Base-by-base conservation (phyloP, 441 rosid species). In the Brassica hybrid region DNA sequence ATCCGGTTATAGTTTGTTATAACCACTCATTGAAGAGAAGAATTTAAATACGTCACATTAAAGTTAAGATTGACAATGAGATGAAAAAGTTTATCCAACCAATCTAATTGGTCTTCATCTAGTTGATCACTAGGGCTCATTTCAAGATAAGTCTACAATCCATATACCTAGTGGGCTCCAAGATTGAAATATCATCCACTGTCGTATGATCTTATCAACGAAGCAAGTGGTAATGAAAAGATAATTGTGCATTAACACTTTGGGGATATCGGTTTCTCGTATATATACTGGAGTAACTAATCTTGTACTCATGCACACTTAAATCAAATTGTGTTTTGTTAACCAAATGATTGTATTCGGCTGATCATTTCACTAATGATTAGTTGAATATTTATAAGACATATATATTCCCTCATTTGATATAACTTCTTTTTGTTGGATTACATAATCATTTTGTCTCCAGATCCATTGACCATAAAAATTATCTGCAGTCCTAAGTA, bases 41-140 rank as follows among this genome's bases (percentile, higher is more conserved):
- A 79, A 79, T 73, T 79, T 68, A 41, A 62, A 79, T 62, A 79
- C 82, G 78, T 68, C 66, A 73, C 70, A 68, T 7, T 74, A 65
- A 69, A 74, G 76, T 36, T 23, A 61, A 17, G 50, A 73, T 21
- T 67, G 60, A 73, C 45, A 45, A n/a, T 52, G 65, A 12, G 11
- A 69, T 68, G 56, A 27, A 69, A 30, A 63, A 63, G 71, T 18
- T 62, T 74, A 70, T 62, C 75, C 71, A 41, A 69, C 64, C 59
- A 69, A 38, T 56, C 34, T 7, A 6, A 72, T 41, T 67, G 74
- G 75, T 68, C 65, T 61, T 62, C 36, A 54, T 61, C 68, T 60
- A 59, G 67, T 72, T 66, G 71, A 52, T 69, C 62, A 71, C 14
- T 45, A 70, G 2, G 41, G 65, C 19, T 77, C 62, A 18, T 65